phyloP scores from a whole-genome alignment of 2,329 filamentous ascomycete species.

The Zymoseptoria ardabiliae region DNA sequence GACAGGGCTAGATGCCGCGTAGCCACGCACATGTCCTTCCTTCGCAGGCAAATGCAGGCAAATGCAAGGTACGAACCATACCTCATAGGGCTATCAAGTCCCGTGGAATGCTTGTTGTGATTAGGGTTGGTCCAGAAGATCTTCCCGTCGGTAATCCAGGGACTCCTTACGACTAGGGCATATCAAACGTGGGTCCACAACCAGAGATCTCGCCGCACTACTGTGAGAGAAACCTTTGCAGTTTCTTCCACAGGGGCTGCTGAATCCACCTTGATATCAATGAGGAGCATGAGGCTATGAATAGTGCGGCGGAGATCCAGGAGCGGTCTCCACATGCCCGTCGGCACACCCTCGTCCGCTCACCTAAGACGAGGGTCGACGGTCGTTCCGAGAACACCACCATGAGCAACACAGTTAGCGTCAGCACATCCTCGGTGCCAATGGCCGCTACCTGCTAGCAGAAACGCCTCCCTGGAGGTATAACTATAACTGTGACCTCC shows the following conservation, averaged over 20 bases:
- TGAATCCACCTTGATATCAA: background rate
- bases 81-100: background rate
- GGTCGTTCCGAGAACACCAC: background rate
- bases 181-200: background rate
- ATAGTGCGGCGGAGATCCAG: background rate
- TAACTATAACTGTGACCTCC: background rate
- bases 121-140: background rate
- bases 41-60: background rate
- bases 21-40: background rate
- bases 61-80: background rate
- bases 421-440: background rate
- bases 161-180: background rate
- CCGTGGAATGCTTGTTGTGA: background rate
- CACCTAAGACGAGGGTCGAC: background rate
- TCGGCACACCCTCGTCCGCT: background rate
- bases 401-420: background rate
- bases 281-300: background rate
- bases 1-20: background rate
- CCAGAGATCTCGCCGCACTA: background rate
- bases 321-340: background rate
- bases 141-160: background rate
- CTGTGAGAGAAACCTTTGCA: background rate
- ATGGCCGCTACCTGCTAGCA: background rate
- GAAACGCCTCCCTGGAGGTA: background rate
- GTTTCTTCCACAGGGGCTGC: background rate